Conservation (phyloP, 495 filamentous ascomycete species). For the Lophium mytilinum region DNA sequence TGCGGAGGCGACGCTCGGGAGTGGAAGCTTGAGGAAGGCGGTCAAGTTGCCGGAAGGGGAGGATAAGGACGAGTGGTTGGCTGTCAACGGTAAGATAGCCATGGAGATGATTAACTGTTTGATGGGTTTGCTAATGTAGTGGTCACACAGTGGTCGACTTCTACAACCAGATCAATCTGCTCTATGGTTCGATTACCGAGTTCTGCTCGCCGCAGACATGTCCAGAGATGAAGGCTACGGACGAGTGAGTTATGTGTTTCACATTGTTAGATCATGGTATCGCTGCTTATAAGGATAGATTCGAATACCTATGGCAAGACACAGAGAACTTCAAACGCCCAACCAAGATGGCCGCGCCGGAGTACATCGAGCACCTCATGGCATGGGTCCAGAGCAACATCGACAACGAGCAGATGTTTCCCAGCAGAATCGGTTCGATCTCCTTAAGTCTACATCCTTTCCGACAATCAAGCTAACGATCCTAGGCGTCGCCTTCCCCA, state of each 20-base stretch:
- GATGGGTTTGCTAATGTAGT: neutral
- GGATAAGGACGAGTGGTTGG: slow-evolving; percentile 94
- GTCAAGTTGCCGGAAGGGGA: slow-evolving; percentile 96
- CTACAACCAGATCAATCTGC: slow-evolving; percentile 98
- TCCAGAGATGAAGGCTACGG: slow-evolving; percentile 98
- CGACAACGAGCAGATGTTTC: slow-evolving; percentile 91
- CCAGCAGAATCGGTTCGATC: slow-evolving; percentile 71
- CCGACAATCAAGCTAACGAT: slow-evolving; percentile 8
- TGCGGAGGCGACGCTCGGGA: slow-evolving; percentile 92
- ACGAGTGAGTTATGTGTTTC: slow-evolving; percentile 59
- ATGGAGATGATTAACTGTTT: neutral
- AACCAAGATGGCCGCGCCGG: slow-evolving; percentile 94
- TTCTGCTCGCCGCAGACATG: slow-evolving; percentile 96
- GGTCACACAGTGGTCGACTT: slow-evolving; percentile 79
- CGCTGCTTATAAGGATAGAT: slow-evolving; percentile 42
- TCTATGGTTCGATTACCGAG: slow-evolving; percentile 97
- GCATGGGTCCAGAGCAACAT: slow-evolving; percentile 91
- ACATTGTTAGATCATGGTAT: neutral
- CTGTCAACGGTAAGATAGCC: slow-evolving; percentile 69
- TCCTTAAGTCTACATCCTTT: neutral
- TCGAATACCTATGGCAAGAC: slow-evolving; percentile 99
- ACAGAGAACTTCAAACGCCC: slow-evolving; percentile 84
- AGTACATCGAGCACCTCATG: slow-evolving; percentile 97
- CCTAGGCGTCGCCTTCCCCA: slow-evolving; percentile 87
- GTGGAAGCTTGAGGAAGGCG: slow-evolving; percentile 88